These are phyloP conservation scores for Casaregolazyma lundiana DNA, from an alignment of 1,139 yeast species.

Conservation along the genomic window DNA sequence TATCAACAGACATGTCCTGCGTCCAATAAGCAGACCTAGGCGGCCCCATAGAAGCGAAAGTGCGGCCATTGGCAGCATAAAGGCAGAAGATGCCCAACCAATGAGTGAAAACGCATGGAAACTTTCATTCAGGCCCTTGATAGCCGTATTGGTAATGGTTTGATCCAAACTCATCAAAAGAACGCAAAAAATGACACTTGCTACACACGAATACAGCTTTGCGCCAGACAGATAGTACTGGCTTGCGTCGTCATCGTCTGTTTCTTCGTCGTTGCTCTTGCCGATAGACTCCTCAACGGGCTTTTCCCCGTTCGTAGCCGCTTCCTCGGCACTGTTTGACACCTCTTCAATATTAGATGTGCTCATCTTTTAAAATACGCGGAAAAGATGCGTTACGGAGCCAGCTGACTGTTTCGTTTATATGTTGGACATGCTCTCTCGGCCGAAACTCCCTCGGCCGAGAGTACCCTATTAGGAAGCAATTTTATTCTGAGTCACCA, in stretches of 20 bases:
- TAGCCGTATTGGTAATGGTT: conserved; percentile 1
- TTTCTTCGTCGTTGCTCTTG: background rate
- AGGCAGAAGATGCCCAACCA: conserved; percentile 4
- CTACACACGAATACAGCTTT: conserved; percentile 5
- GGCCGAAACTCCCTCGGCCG: too few species aligned
- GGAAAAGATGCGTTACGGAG: too few species aligned
- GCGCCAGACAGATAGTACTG: conserved; percentile 2
- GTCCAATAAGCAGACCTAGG: conserved; percentile 22
- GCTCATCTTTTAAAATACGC: too few species aligned
- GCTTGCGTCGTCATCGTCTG: background rate
- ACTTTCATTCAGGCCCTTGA: background rate
- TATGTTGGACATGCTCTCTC: too few species aligned
- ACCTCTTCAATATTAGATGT: too few species aligned
- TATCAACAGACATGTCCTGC: conserved; percentile 20
- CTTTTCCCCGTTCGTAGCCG: background rate
- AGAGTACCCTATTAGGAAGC: too few species aligned
- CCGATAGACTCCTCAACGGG: background rate
- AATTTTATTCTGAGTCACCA: too few species aligned
- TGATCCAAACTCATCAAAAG: conserved; percentile 6
- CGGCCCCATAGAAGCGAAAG: conserved; percentile 6
- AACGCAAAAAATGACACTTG: conserved; percentile 5
- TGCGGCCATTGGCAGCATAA: background rate
- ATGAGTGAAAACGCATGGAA: conserved; percentile 1
- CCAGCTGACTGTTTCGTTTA: too few species aligned
- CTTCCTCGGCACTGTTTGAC: too few species aligned